Evolutionary conservation across 2,329 filamentous ascomycete species (phyloP), one percentile per base, ranked within the genome.

Genomic region (Pochonia chlamydosporia): DNA sequence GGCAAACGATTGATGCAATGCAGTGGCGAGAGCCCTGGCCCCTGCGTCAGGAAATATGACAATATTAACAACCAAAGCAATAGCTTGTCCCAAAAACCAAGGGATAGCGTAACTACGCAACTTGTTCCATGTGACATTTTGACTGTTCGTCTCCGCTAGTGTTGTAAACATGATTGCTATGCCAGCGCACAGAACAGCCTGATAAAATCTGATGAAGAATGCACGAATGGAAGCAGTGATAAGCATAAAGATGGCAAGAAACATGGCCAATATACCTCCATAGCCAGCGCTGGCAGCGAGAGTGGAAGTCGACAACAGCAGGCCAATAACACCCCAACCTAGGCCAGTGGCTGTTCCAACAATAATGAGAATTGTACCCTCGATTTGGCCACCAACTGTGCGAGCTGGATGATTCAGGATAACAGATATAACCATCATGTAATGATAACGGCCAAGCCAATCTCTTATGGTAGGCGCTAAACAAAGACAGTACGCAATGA

Each of bases 401-500:
- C 79, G 68, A 20, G 74, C 76, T 3, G 79, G 69, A 53, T 82
- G 79, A 49, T 81, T 82, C 39, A 82, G 54, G 18, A 81, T 70
- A n/a, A 74, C 66, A 3, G 78, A 81, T 41, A 82, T 59, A 4
- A 69, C 72, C 67, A 79, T 74, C 49, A 82, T 70, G 53, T 80
- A 81, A 52, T 68, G 68, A 53, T 79, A 76, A 14, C 63, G 67
- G 2, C 79, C 79, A 4, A 82, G 64, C 69, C 71, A 77, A n/a
- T 59, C 48, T n/a, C 67, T 65, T 4, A 73, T 65, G 3, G 55
- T 55, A 2, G 75, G 75, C 5, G 80, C 58, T 3, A 82, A 70
- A 52, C 78, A 82, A 16, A 81, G 56, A 2, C 76, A 59, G 55
- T 81, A 82, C 3, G 77, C 71, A 40, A 74, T 63, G 52, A 79